Conservation (phyloP, 257 asterid genomes). For the Voacanga thouarsii region DNA sequence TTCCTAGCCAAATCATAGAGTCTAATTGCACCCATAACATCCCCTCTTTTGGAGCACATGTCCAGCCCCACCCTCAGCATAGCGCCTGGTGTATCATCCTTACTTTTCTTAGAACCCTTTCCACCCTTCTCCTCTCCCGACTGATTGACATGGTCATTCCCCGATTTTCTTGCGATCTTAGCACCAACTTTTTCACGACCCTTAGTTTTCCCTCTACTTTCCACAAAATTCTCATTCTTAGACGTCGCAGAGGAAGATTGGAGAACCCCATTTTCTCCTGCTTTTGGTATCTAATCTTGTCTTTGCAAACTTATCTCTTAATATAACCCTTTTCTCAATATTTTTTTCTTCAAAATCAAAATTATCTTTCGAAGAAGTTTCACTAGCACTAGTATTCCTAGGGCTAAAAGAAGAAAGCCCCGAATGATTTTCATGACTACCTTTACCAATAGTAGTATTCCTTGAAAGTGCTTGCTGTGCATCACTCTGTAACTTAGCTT, state of each 20-base stretch:
- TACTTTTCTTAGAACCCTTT: slow-evolving; percentile 42
- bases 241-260: slow-evolving; percentile 26
- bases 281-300: slow-evolving; percentile 26
- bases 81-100: slow-evolving; percentile 35
- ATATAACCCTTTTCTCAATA: slow-evolving; percentile 37
- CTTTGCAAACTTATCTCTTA: slow-evolving; percentile 47
- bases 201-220: slow-evolving; percentile 12
- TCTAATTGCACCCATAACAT: slow-evolving; percentile 57
- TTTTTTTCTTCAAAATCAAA: slow-evolving; percentile 21
- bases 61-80: slow-evolving; percentile 61
- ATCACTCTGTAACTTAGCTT: slow-evolving; percentile 25
- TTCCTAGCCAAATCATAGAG: slow-evolving; percentile 58
- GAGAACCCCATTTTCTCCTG: slow-evolving; percentile 29
- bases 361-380: slow-evolving; percentile 18
- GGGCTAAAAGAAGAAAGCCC: slow-evolving; percentile 40
- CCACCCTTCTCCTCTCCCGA: slow-evolving; percentile 27
- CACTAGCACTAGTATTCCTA: slow-evolving; percentile 17
- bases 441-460: slow-evolving; percentile 16
- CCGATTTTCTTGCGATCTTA: slow-evolving; percentile 10
- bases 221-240: slow-evolving; percentile 24
- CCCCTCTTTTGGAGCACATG: slow-evolving; percentile 77
- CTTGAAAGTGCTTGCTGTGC: slow-evolving; percentile 23
- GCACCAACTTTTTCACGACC: slow-evolving; percentile 14
- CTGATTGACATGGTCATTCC: slow-evolving; percentile 13
- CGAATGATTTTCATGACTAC: slow-evolving; percentile 29